phyloP scores from a whole-genome alignment of 768 basidiomycete genomes.

The Russula sp. region DNA sequence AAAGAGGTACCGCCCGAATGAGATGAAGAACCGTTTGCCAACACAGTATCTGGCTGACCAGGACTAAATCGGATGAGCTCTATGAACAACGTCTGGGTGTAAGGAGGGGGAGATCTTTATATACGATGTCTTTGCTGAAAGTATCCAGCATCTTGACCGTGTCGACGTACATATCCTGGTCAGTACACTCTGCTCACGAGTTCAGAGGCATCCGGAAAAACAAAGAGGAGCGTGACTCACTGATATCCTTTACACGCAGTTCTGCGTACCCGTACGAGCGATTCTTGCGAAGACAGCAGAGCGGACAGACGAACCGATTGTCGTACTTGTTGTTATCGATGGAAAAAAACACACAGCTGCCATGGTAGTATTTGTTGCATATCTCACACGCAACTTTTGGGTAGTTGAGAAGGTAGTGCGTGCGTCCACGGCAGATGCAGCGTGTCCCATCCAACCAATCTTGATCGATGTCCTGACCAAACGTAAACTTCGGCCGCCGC shows the following conservation, averaged over 20 bases:
- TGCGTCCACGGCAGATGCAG: conserved; percentile 76
- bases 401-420: conserved; percentile 55
- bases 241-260: conserved; percentile 63
- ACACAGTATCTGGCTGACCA: conserved; percentile 47
- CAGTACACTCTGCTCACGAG: conserved; percentile 43
- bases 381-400: conserved; percentile 63
- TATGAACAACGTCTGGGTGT: conserved; percentile 66
- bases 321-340: conserved; percentile 40
- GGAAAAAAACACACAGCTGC: conserved; percentile 72
- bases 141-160: conserved; percentile 70
- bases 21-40: conserved; percentile 31
- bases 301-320: conserved; percentile 61
- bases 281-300: conserved; percentile 76
- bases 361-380: conserved; percentile 68
- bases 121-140: conserved; percentile 68
- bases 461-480: conserved; percentile 71
- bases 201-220: conserved; percentile 13
- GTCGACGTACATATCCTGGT: conserved; percentile 63
- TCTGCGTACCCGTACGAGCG: conserved; percentile 70
- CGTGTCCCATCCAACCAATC: conserved; percentile 75
- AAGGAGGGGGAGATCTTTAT: conserved; percentile 65
- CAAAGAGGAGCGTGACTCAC: conserved; percentile 40
- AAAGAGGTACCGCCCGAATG: conserved; percentile 31
- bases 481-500: conserved; percentile 59
- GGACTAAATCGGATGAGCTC: conserved; percentile 66